Evolutionary conservation across 1,284 basidiomycete genomes (phyloP).

Genomic region (Microbotryum violaceum): DNA sequence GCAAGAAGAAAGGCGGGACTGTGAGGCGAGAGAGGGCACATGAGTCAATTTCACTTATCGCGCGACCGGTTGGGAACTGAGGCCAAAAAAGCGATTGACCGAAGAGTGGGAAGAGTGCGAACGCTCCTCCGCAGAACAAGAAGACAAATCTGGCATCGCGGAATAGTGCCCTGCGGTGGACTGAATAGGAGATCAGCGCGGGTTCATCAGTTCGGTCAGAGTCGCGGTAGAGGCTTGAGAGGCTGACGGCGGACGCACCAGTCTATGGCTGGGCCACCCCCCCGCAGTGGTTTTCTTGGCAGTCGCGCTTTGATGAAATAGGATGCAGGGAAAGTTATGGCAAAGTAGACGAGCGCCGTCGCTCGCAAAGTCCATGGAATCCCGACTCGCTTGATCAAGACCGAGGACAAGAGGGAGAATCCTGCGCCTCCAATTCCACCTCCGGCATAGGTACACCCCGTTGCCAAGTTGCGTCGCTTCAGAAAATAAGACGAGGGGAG

Average conservation of each 20-base stretch:
- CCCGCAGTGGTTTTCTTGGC: slow-evolving; percentile 4
- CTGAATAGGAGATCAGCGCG: not conserved
- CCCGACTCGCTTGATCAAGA: slow-evolving; percentile 3
- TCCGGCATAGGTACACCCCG: slow-evolving; percentile 17
- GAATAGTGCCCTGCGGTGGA: slow-evolving; percentile 10
- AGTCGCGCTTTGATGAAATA: not conserved
- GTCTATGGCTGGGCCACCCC: slow-evolving; percentile 7
- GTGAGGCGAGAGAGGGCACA: no score
- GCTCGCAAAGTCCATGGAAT: slow-evolving; percentile 20
- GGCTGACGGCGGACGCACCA: not conserved
- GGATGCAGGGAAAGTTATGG: slow-evolving; percentile 14
- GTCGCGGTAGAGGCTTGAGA: not conserved
- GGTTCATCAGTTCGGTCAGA: no score
- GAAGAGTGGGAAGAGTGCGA: slow-evolving; percentile 27
- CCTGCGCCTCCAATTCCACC: slow-evolving; percentile 16
- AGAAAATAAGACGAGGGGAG: slow-evolving; percentile 18
- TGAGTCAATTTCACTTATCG: not conserved
- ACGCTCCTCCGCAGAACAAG: slow-evolving; percentile 11
- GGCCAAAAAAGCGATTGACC: slow-evolving; percentile 7
- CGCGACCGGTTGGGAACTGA: no score
- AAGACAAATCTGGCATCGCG: slow-evolving; percentile 13
- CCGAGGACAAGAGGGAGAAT: slow-evolving; percentile 10
- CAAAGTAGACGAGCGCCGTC: slow-evolving; percentile 3
- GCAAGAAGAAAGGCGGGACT: slow-evolving; percentile 9
- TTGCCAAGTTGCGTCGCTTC: slow-evolving; percentile 16